Base-by-base conservation (phyloP, 805 yeast genomes). In the Komagataella phaffii region DNA sequence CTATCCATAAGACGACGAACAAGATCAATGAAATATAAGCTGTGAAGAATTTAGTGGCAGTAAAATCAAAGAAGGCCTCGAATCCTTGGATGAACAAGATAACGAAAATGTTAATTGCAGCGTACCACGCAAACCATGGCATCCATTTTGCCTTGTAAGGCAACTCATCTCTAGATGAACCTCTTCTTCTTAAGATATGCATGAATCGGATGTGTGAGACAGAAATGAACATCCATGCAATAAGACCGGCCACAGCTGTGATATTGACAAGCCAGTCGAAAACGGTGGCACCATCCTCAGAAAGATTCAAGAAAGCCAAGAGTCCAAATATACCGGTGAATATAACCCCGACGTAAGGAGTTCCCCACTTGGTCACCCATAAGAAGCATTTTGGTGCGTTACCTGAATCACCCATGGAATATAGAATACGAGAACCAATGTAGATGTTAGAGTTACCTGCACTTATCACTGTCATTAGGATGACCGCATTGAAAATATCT, bases 381-480 rank as follows among this genome's bases (percentile, higher is more conserved):
- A 64, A 56, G 57, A 82, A 77, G 51, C 74, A 56, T 53, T 66
- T 71, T 43, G 87, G 87, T 2, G 86, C 86, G 49, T 75, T 68
- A 7, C 72, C 71, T 50, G 74, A 73, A 56, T 73, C 72, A n/a
- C 85, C 81, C 61, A 85, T 69, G 17, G 82, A 79, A 59, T 73
- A 83, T 49, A 85, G 63, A 47, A 81, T 71, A 67, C 91, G 72
- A 2, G 89, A 82, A 46, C 88, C 83, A 57, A 81, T 79, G 65
- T 83, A 83, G 30, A 84, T 72, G 61, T 82, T 81, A 14, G 89
- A 82, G 68, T 84, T 85, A 63, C 82, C 90, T 24, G 90, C 89
- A n/a, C 89, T 83, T 48, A 83, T 73, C 52, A 83, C 77, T 17
- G 89, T 80, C 19, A 74, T 57, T 47, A 84, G 63, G 53, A 85